Conservation (phyloP, 306 rosid species). For the Fragaria iinumae region DNA sequence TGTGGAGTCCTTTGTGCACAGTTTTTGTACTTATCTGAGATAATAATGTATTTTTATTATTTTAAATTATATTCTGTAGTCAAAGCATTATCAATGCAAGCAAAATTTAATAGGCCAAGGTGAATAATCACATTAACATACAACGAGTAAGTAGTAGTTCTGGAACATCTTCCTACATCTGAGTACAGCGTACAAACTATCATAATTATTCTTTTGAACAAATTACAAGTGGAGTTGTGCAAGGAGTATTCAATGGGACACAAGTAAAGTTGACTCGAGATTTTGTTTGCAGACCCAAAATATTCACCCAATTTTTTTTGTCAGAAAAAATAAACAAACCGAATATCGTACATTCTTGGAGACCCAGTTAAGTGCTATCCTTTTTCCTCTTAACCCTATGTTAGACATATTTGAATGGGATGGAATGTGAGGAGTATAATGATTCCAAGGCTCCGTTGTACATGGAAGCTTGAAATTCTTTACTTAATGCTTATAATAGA, state of each 20-base stretch:
- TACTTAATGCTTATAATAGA: neutral
- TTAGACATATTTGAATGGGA: neutral
- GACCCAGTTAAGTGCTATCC: neutral
- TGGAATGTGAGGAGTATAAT: neutral
- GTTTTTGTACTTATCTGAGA: neutral
- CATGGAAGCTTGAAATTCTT: neutral
- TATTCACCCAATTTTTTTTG: neutral
- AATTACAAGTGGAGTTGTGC: neutral
- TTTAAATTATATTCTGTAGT: neutral
- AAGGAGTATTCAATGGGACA: neutral
- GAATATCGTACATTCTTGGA: neutral
- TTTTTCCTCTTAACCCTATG: neutral
- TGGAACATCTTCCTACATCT: neutral
- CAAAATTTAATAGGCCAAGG: neutral
- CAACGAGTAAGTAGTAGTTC: neutral
- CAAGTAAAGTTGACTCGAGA: neutral
- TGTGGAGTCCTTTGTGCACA: neutral
- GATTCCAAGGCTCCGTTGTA: neutral
- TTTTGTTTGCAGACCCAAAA: neutral
- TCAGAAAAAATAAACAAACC: no score
- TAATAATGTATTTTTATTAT: neutral
- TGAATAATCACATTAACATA: neutral
- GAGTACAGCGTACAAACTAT: neutral
- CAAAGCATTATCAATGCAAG: neutral
- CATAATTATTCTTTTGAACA: neutral